A percentile compares a stretch with the other conserved stretches of the same genome.
phyloP scores from a whole-genome alignment of 768 basidiomycete genomes.

The Agaricus subrufescens region DNA sequence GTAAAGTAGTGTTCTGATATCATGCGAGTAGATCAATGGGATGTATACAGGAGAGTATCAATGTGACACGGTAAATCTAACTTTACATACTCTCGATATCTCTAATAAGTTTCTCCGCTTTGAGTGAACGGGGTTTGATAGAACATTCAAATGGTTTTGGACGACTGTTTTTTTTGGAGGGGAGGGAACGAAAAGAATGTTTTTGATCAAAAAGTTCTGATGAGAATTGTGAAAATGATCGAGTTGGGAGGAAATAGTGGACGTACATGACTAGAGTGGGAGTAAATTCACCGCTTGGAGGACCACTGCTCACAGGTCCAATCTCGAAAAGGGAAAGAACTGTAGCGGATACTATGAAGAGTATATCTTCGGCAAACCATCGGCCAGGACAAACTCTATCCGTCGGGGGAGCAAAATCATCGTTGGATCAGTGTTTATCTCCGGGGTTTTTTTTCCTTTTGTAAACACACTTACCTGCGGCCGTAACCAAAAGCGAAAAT shows the following conservation, averaged over 20 bases:
- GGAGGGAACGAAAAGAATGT: too few relatives aligned
- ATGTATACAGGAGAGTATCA: too few relatives aligned
- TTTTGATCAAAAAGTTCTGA: too few relatives aligned
- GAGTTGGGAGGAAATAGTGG: not conserved
- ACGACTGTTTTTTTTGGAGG: not conserved
- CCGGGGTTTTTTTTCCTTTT: not conserved
- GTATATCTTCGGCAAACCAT: slow-evolving; percentile 19
- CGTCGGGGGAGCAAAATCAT: too few relatives aligned
- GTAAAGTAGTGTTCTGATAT: too few relatives aligned
- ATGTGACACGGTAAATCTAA: too few relatives aligned
- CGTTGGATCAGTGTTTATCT: too few relatives aligned
- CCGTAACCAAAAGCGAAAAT: slow-evolving; percentile 8
- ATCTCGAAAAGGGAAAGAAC: slow-evolving; percentile 22
- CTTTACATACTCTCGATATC: not conserved
- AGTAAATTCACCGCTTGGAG: slow-evolving; percentile 3
- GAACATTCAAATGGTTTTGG: slow-evolving; percentile 12
- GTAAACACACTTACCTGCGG: not conserved
- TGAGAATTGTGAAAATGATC: too few relatives aligned
- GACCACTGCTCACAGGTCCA: not conserved
- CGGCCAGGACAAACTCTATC: slow-evolving; percentile 22
- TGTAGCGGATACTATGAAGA: slow-evolving; percentile 17
- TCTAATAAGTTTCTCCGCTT: slow-evolving; percentile 4
- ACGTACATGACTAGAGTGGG: slow-evolving; percentile 4
- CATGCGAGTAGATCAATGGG: too few relatives aligned
- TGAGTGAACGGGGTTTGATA: slow-evolving; percentile 8